Percentiles rank a stretch among this genome's conserved stretches.
Evolutionary conservation across 768 basidiomycete genomes (phyloP).

Genomic region (Sutorius australiensis): DNA sequence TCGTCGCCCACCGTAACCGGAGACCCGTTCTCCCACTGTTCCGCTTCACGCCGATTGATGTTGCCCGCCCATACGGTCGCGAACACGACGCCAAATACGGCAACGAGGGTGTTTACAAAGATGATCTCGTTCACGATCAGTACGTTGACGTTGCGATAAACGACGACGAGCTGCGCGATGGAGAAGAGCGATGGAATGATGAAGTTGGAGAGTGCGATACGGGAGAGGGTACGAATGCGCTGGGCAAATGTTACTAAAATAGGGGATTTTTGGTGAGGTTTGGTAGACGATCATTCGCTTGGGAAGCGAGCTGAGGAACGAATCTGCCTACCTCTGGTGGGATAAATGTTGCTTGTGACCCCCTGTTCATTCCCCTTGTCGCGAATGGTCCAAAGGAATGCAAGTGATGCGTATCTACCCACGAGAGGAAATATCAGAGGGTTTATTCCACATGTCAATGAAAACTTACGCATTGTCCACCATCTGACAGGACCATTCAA

Average conservation of each 20-base stretch:
- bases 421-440: neutral
- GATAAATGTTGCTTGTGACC: conserved; percentile 18
- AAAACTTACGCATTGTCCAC: conserved; percentile 27
- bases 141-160: conserved; percentile 24
- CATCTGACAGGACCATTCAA: conserved; percentile 32
- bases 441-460: neutral
- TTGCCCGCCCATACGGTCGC: conserved; percentile 31
- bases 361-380: conserved; percentile 9
- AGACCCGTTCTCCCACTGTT: neutral
- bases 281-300: neutral
- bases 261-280: neutral
- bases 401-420: conserved; percentile 24
- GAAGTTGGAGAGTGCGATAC: conserved; percentile 33
- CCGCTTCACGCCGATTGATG: neutral
- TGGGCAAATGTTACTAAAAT: conserved; percentile 18
- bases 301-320: neutral
- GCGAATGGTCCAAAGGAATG: conserved; percentile 29
- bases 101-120: conserved; percentile 28
- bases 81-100: conserved; percentile 33
- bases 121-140: conserved; percentile 25
- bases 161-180: conserved; percentile 27
- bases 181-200: conserved; percentile 31
- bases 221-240: conserved; percentile 26
- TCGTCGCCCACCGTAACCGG: neutral
- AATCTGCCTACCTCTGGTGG: conserved; percentile 1